Conservation (phyloP, 371 early-diverging fungal genomes). For the Coemansia sp. region DNA sequence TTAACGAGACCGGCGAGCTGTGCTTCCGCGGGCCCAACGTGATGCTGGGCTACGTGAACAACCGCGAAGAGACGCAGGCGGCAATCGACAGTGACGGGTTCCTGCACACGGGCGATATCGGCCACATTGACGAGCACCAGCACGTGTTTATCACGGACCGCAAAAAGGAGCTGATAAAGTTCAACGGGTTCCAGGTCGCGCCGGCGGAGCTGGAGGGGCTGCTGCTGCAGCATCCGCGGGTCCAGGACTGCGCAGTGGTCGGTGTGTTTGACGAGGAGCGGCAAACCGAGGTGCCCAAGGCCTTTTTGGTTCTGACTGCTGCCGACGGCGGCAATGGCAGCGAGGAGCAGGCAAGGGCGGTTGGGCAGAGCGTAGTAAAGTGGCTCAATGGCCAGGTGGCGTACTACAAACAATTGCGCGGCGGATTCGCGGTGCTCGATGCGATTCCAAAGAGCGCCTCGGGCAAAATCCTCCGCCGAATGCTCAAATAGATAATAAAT, state of each 20-base stretch:
- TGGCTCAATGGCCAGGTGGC: slow-evolving; percentile 66
- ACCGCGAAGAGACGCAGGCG: slow-evolving; percentile 71
- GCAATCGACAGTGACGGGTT: slow-evolving; percentile 83
- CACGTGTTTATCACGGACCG: slow-evolving; percentile 62
- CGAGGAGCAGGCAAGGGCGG: background rate
- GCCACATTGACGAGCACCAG: slow-evolving; percentile 58
- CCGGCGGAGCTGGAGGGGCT: slow-evolving; percentile 84
- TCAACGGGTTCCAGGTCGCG: slow-evolving; percentile 75
- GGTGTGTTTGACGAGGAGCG: slow-evolving; percentile 60
- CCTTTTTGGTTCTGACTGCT: slow-evolving; percentile 64
- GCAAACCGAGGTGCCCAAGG: slow-evolving; percentile 77
- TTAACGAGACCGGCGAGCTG: slow-evolving; percentile 71
- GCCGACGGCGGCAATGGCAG: background rate
- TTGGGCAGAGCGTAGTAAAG: slow-evolving; percentile 31
- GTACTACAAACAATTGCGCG: slow-evolving; percentile 71
- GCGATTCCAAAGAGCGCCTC: slow-evolving; percentile 70
- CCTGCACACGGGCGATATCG: slow-evolving; percentile 82
- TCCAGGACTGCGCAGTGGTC: slow-evolving; percentile 75
- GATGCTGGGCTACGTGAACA: slow-evolving; percentile 83
- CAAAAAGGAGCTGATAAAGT: slow-evolving; percentile 73
- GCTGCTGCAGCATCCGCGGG: slow-evolving; percentile 62
- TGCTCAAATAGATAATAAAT: no score
- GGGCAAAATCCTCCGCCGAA: slow-evolving; percentile 73
- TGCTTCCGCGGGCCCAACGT: slow-evolving; percentile 86
- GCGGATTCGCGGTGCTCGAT: slow-evolving; percentile 68